Percentiles rank a stretch among this genome's conserved stretches.
Evolutionary conservation across 2,329 filamentous ascomycete species (phyloP).

Genomic region (Stemphylium lycopersici): DNA sequence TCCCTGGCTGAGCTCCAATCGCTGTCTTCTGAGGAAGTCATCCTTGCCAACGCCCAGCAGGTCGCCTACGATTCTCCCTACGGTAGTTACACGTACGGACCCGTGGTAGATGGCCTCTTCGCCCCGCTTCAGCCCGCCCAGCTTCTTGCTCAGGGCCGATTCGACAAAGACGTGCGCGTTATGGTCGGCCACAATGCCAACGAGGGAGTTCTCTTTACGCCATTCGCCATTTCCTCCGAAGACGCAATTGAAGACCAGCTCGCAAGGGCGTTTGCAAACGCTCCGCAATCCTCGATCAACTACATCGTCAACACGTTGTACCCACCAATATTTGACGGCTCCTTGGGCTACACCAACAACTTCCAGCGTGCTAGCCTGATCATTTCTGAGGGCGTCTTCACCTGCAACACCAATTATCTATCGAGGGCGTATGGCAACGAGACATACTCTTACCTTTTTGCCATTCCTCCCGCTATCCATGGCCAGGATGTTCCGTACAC

Average conservation of each 20-base stretch:
- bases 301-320: conserved; percentile 57
- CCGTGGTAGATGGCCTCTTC: conserved; percentile 44
- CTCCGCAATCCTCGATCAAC: conserved; percentile 42
- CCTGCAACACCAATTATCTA: conserved; percentile 61
- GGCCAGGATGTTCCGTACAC: conserved; percentile 60
- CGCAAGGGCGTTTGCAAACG: conserved; percentile 32
- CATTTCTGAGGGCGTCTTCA: conserved; percentile 54
- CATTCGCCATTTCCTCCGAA: conserved; percentile 45
- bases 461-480: conserved; percentile 60
- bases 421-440: conserved; percentile 54
- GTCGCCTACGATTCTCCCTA: conserved; percentile 42
- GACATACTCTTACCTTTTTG: conserved; percentile 61
- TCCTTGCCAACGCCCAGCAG: conserved; percentile 44
- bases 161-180: conserved; percentile 43
- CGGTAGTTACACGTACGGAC: conserved; percentile 42
- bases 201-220: conserved; percentile 55
- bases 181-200: conserved; percentile 53
- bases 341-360: conserved; percentile 54
- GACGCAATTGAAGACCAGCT: conserved; percentile 37
- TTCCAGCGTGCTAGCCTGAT: conserved; percentile 52
- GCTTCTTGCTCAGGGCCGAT: conserved; percentile 46
- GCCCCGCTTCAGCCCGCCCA: conserved; percentile 40
- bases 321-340: conserved; percentile 57
- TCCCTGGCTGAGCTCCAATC: conserved; percentile 43
- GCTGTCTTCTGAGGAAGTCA: conserved; percentile 39